Percentiles rank a stretch among this genome's conserved stretches.
phyloP scores from a whole-genome alignment of 2,329 filamentous ascomycete species.

The Rhynchosporium agropyri region DNA sequence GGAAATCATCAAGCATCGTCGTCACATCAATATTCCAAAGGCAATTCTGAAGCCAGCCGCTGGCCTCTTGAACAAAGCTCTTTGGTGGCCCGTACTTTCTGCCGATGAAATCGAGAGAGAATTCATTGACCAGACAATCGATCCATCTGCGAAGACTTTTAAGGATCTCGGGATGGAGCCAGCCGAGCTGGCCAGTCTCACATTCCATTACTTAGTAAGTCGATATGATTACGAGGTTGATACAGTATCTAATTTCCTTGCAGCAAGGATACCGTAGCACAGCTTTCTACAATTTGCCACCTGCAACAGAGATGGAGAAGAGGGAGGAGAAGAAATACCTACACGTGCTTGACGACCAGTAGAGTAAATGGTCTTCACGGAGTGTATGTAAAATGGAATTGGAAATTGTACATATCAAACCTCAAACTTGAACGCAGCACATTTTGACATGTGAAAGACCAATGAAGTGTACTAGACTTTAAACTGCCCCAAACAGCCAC shows the following conservation, averaged over 20 bases:
- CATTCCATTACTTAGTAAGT: conserved; percentile 90
- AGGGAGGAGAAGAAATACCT: conserved; percentile 95
- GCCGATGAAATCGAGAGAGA: conserved; percentile 88
- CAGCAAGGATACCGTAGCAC: conserved; percentile 90
- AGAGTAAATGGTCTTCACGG: conserved; percentile 43
- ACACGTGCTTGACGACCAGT: conserved; percentile 89
- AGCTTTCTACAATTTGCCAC: conserved; percentile 89
- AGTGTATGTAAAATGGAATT: conserved; percentile 18
- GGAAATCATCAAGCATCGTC: conserved; percentile 87
- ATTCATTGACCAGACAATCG: conserved; percentile 90
- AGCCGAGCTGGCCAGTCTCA: conserved; percentile 80
- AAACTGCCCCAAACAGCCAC: too few species aligned
- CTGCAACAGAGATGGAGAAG: conserved; percentile 92
- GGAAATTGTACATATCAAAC: conserved; percentile 28
- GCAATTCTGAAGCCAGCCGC: conserved; percentile 74
- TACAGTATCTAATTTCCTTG: conserved; percentile 43
- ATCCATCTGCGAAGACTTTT: conserved; percentile 91
- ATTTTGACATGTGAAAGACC: background rate
- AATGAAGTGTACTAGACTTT: too few species aligned
- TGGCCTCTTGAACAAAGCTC: conserved; percentile 72
- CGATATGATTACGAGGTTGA: background rate
- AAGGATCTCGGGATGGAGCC: conserved; percentile 90
- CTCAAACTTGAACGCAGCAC: background rate
- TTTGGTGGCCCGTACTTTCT: conserved; percentile 89
- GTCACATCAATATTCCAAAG: conserved; percentile 91